Conservation (phyloP, 768 basidiomycete genomes). For the Suillus lakei region DNA sequence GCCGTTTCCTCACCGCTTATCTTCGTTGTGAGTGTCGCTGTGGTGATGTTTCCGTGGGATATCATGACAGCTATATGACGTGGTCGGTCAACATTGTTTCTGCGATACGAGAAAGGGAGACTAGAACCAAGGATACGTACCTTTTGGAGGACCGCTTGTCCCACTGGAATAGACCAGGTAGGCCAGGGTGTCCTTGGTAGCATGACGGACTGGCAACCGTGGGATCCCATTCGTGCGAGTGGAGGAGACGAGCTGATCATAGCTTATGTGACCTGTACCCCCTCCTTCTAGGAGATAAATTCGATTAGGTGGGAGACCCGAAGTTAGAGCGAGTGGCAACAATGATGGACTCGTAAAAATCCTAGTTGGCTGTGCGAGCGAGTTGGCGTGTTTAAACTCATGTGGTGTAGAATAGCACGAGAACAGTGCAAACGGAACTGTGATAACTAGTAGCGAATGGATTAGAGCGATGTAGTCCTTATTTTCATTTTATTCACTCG, state of each 20-base stretch:
- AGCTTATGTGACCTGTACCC: constrained; percentile 40
- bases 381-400: constrained; percentile 51
- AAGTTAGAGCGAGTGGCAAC: constrained; percentile 40
- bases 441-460: constrained; percentile 46
- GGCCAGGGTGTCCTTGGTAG: constrained; percentile 54
- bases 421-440: constrained; percentile 51
- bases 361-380: constrained; percentile 47
- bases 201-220: constrained; percentile 43
- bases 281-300: constrained; percentile 51
- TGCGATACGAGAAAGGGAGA: not conserved
- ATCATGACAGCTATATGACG: constrained; percentile 57
- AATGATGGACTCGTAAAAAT: constrained; percentile 51
- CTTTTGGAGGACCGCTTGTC: constrained; percentile 71
- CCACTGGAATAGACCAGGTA: constrained; percentile 74
- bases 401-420: constrained; percentile 52
- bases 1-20: constrained; percentile 29
- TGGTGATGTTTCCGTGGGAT: constrained; percentile 59
- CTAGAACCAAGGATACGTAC: constrained; percentile 29
- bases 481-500: not conserved
- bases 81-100: not conserved
- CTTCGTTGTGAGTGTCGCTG: constrained; percentile 40
- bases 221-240: constrained; percentile 42
- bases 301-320: constrained; percentile 35
- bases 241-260: constrained; percentile 46
- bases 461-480: constrained; percentile 54